Evolutionary conservation across 768 basidiomycete genomes (phyloP), one percentile per base, ranked within the genome.

Genomic region (Mycena alexandri): DNA sequence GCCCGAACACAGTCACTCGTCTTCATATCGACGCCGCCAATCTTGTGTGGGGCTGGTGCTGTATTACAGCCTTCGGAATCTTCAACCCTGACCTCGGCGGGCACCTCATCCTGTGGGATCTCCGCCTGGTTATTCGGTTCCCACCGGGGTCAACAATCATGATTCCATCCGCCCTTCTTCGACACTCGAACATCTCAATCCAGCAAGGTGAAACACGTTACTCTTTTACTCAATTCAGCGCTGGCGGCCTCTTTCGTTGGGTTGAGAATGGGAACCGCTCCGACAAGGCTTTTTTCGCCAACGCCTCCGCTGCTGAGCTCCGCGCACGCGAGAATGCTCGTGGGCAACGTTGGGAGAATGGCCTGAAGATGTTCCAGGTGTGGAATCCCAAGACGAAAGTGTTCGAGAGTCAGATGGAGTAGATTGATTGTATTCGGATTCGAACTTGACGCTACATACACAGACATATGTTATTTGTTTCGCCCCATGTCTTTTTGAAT

Each of bases 41-140:
- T 33, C 33, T 60, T 1, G 48, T 51, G 9, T 53, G 61, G 61
- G 61, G 61, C 24, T 62, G 61, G 61, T 62, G 61, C 22, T 11
- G n/a, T 24, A 62, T 62, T 25, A 62, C 61, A 0, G 61, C 61
- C 3, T 38, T 62, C 24, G 61, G 61, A 1, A n/a, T 9, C 11
- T 53, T 53, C 34, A 38, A 53, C n/a, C 52, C 36, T 1, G 52
- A 53, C n/a, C 19, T 53, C 6, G 52, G 52, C 17, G 52, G 52
- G 0, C 52, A 53, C 8, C 34, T 53, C 2, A n/a, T n/a, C n/a
- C n/a, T n/a, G n/a, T n/a, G n/a, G n/a, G n/a, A n/a, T n/a, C n/a
- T n/a, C n/a, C n/a, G n/a, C n/a, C n/a, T n/a, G n/a, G n/a, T n/a
- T n/a, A n/a, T n/a, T n/a, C n/a, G n/a, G n/a, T n/a, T n/a, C n/a